Evolutionary conservation across 2,329 filamentous ascomycete species (phyloP).

Genomic region (Fusarium pseudoanthophilum): DNA sequence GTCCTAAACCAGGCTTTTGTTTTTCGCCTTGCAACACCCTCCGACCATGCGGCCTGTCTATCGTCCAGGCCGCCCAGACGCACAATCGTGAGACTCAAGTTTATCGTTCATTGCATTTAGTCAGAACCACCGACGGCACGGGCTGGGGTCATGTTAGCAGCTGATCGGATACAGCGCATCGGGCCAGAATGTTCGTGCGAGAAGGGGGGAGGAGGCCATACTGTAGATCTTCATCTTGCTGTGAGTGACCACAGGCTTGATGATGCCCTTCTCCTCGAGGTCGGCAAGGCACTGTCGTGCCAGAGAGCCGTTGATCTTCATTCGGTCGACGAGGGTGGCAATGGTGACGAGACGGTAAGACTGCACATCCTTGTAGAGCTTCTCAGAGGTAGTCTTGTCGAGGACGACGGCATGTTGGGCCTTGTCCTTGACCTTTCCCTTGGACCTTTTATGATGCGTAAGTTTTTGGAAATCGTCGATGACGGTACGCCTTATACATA

Average conservation of each 20-base stretch:
- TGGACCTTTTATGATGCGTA: conserved; percentile 48
- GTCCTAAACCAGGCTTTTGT: conserved; percentile 51
- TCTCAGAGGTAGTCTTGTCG: conserved; percentile 97
- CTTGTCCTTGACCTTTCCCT: conserved; percentile 97
- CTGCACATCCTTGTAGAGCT: conserved; percentile 99
- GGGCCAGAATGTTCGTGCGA: background rate
- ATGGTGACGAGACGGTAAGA: conserved; percentile 99
- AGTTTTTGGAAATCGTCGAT: conserved; percentile 32
- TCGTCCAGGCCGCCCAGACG: conserved; percentile 53
- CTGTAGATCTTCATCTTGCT: conserved; percentile 99
- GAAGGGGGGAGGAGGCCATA: conserved; percentile 54
- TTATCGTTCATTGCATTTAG: conserved; percentile 50
- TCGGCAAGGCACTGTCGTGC: conserved; percentile 90
- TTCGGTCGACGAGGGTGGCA: conserved; percentile 96
- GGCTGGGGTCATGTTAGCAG: conserved; percentile 57
- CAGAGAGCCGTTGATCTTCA: conserved; percentile 99
- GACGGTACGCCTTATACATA: conserved; percentile 37
- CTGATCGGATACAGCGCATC: background rate
- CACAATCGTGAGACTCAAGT: conserved; percentile 53
- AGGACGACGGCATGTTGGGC: conserved; percentile 99
- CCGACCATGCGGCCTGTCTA: conserved; percentile 50
- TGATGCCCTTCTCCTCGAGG: conserved; percentile 97
- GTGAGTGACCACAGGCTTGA: conserved; percentile 97
- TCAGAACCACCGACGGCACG: conserved; percentile 67
- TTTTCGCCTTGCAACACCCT: conserved; percentile 50